Evolutionary conservation across 345 rosid species (phyloP).

Genomic region (Camelina laxa): DNA sequence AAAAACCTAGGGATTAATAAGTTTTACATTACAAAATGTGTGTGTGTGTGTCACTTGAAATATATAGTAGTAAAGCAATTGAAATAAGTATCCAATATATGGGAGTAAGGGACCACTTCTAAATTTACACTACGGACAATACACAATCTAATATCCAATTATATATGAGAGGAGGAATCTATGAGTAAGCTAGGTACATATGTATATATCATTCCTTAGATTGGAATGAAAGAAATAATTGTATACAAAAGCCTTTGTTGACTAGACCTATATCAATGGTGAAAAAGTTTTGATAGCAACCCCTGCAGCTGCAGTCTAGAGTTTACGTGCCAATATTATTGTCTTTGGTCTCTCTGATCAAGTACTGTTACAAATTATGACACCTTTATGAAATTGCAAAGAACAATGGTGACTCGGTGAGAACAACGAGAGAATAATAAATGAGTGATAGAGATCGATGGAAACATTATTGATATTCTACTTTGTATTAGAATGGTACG

Average conservation of each 20-base stretch:
- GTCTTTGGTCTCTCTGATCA: conserved; percentile 39
- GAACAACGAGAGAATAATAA: conserved; percentile 24
- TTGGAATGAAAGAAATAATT: conserved; percentile 29
- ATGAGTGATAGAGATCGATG: conserved; percentile 31
- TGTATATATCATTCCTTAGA: conserved; percentile 12
- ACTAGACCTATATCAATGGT: conserved; percentile 30
- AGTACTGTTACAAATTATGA: conserved; percentile 33
- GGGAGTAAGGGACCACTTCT: conserved; percentile 34
- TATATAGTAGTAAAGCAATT: conserved; percentile 2
- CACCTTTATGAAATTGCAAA: conserved; percentile 17
- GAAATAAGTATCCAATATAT: neutral
- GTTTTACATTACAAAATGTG: neutral
- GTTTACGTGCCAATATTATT: conserved; percentile 41
- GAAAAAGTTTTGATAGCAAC: conserved; percentile 42
- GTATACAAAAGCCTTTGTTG: conserved; percentile 25
- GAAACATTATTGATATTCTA: conserved; percentile 3
- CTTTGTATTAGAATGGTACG: neutral
- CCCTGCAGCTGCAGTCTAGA: conserved; percentile 25
- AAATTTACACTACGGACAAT: conserved; percentile 33
- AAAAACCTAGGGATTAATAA: neutral
- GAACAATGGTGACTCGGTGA: conserved; percentile 6
- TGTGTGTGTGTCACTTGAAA: neutral
- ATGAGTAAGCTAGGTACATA: conserved; percentile 27
- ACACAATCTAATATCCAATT: conserved; percentile 23
- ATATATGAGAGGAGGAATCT: conserved; percentile 20